Evolutionary conservation across 305 asterid species (phyloP).

Genomic region (Rubia tinctorum): DNA sequence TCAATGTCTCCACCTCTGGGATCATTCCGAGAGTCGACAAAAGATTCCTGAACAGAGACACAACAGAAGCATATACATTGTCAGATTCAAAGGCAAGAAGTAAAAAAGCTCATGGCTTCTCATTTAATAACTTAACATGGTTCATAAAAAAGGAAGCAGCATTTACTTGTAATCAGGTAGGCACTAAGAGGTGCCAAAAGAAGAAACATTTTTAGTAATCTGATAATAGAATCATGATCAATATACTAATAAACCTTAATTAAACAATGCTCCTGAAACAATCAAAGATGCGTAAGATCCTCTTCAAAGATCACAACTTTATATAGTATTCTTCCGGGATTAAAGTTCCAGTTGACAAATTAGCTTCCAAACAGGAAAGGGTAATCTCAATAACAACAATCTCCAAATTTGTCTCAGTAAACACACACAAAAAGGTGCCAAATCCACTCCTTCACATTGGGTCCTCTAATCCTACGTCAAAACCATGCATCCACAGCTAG

Average conservation of each 20-base stretch:
- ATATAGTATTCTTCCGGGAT: neutral
- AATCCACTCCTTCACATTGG: neutral
- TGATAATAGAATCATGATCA: neutral
- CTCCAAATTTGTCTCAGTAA: neutral
- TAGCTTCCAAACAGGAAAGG: neutral
- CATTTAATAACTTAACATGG: neutral
- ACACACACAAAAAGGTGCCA: neutral
- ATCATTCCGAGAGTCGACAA: constrained; percentile 50
- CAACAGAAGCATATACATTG: neutral
- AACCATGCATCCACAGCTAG: constrained; percentile 1
- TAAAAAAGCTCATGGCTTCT: neutral
- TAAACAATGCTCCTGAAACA: neutral
- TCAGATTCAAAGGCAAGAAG: neutral
- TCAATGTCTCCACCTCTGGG: constrained; percentile 71
- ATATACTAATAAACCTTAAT: neutral
- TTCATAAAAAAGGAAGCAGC: neutral
- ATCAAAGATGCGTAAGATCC: neutral
- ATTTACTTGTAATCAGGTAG: neutral
- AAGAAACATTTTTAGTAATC: neutral
- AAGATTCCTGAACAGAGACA: constrained; percentile 50
- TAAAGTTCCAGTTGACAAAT: neutral
- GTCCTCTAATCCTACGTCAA: too few relatives aligned
- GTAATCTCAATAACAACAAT: neutral
- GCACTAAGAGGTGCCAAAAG: neutral
- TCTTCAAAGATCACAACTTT: neutral